A percentile compares a stretch with the other conserved stretches of the same genome.
Evolutionary conservation across 768 basidiomycete species (phyloP).

Genomic region (Kwoniella shandongensis): DNA sequence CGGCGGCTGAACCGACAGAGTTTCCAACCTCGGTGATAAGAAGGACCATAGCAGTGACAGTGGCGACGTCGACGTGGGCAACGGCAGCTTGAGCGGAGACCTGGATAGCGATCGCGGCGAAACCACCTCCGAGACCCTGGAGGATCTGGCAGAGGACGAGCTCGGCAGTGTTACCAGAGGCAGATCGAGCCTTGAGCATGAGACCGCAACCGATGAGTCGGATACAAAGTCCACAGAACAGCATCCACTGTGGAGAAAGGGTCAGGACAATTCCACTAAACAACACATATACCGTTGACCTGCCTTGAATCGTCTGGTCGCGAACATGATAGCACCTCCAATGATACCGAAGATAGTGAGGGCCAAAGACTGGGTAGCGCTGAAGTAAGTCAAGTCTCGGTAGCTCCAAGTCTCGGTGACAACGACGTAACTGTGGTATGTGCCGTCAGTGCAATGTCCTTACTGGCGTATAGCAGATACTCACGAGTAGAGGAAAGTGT

Average conservation of each 20-base stretch:
- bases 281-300: slow-evolving; percentile 6
- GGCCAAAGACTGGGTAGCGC: slow-evolving; percentile 62
- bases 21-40: slow-evolving; percentile 70
- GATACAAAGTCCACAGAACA: slow-evolving; percentile 63
- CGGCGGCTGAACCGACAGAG: slow-evolving; percentile 65
- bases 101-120: slow-evolving; percentile 63
- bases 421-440: slow-evolving; percentile 40
- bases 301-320: slow-evolving; percentile 63
- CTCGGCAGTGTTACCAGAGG: slow-evolving; percentile 51
- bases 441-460: background rate
- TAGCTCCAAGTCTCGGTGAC: slow-evolving; percentile 58
- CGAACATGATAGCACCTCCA: slow-evolving; percentile 63
- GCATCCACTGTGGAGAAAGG: slow-evolving; percentile 52
- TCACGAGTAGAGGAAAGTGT: slow-evolving; percentile 72
- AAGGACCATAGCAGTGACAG: slow-evolving; percentile 64
- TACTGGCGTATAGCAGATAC: slow-evolving; percentile 55
- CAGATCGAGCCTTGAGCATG: slow-evolving; percentile 71
- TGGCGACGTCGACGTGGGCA: slow-evolving; percentile 65
- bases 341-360: slow-evolving; percentile 64
- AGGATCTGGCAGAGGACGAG: slow-evolving; percentile 69
- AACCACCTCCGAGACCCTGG: slow-evolving; percentile 72
- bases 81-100: slow-evolving; percentile 69
- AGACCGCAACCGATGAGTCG: slow-evolving; percentile 66
- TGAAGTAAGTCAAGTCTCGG: slow-evolving; percentile 65
- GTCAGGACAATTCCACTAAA: no score